Evolutionary conservation across 2,329 filamentous ascomycete genomes (phyloP).

Genomic region (Herpotrichia juniperi): DNA sequence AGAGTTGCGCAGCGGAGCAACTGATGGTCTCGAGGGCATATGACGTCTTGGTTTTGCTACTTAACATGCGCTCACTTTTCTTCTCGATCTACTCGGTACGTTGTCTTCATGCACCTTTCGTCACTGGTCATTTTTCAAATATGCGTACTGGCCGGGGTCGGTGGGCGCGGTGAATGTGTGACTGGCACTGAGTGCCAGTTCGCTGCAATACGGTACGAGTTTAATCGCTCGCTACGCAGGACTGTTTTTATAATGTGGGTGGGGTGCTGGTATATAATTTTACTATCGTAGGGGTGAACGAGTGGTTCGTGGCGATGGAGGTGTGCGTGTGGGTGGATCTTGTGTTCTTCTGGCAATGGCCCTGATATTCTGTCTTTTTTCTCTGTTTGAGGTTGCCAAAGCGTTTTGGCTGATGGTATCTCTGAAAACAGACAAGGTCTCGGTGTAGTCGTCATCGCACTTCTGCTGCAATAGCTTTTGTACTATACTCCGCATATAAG

Average conservation of each 20-base stretch:
- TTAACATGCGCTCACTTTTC: too few relatives aligned
- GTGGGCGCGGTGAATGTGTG: constrained; percentile 44
- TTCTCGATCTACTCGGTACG: constrained; percentile 68
- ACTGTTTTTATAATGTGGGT: constrained; percentile 65
- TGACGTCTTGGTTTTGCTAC: too few relatives aligned
- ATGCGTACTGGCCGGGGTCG: constrained; percentile 35
- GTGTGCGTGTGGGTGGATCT: constrained; percentile 68
- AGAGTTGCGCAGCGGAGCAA: too few relatives aligned
- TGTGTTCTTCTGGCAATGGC: constrained; percentile 33
- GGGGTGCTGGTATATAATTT: constrained; percentile 64
- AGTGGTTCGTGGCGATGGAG: constrained; percentile 66
- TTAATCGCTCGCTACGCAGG: constrained; percentile 67
- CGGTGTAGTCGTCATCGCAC: constrained; percentile 51
- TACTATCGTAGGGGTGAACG: constrained; percentile 64
- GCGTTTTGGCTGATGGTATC: too few relatives aligned
- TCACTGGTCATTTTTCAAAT: constrained; percentile 48
- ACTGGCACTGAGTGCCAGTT: constrained; percentile 46
- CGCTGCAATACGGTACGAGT: constrained; percentile 59
- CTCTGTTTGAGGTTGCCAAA: too few relatives aligned
- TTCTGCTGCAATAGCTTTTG: constrained; percentile 50
- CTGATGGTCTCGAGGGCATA: too few relatives aligned
- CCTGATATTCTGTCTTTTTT: too few relatives aligned
- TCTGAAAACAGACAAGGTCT: constrained; percentile 41
- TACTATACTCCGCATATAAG: constrained; percentile 49
- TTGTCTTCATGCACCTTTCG: constrained; percentile 57